These are phyloP conservation scores for Rhynchosporium graminicola DNA, from an alignment of 2,329 filamentous ascomycete species.

Conservation along the genomic window DNA sequence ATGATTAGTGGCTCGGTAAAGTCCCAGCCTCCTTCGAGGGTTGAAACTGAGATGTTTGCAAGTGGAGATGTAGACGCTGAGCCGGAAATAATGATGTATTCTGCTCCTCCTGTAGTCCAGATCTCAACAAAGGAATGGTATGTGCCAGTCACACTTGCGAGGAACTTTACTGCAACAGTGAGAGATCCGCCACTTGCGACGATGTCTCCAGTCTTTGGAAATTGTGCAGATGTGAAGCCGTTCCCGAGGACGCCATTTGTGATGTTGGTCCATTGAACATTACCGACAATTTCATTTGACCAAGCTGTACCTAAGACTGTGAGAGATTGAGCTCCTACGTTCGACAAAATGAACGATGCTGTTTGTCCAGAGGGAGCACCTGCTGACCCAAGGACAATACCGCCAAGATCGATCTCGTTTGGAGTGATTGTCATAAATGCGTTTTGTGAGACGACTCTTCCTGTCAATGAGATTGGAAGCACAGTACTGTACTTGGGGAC, in stretches of 20 bases:
- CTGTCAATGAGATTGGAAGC: constrained; percentile 44
- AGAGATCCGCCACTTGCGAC: constrained; percentile 40
- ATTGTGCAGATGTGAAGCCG: constrained; percentile 39
- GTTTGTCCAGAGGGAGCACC: constrained; percentile 36
- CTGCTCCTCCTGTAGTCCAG: constrained; percentile 43
- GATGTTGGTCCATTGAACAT: constrained; percentile 38
- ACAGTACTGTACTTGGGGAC: constrained; percentile 43
- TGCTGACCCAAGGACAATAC: constrained; percentile 42
- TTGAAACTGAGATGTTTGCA: constrained; percentile 42
- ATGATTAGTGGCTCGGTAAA: constrained; percentile 33
- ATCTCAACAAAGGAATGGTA: constrained; percentile 43
- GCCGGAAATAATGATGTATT: constrained; percentile 41
- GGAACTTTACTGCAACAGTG: constrained; percentile 42
- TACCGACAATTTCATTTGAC: constrained; percentile 34
- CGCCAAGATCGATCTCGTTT: constrained; percentile 44
- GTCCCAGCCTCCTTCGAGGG: constrained; percentile 42
- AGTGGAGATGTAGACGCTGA: constrained; percentile 42
- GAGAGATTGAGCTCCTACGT: constrained; percentile 43
- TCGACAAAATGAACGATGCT: constrained; percentile 42
- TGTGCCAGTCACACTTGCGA: constrained; percentile 38
- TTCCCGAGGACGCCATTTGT: constrained; percentile 40
- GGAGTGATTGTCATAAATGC: constrained; percentile 44
- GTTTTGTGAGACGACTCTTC: constrained; percentile 43
- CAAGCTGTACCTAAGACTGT: constrained; percentile 43
- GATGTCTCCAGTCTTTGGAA: constrained; percentile 39